Conservation (phyloP, 2,329 filamentous ascomycete species). For the Microcyclosporella mali region DNA sequence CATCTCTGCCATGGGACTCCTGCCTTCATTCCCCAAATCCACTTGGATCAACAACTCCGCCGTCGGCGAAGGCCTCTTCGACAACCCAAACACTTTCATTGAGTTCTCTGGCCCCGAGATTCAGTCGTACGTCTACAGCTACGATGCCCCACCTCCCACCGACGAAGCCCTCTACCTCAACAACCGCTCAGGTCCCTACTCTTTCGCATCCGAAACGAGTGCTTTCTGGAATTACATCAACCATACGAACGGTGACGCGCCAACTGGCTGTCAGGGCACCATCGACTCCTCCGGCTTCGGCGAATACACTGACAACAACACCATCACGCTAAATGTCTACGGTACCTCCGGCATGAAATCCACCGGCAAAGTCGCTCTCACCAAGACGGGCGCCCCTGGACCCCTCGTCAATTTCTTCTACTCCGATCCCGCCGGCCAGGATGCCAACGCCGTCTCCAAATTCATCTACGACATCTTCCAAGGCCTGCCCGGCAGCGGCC, state of each 20-base stretch:
- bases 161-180: conserved; percentile 46
- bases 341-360: conserved; percentile 51
- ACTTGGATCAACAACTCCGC: conserved; percentile 47
- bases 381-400: conserved; percentile 52
- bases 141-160: conserved; percentile 37
- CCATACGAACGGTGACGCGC: conserved; percentile 41
- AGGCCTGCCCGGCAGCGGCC: conserved; percentile 36
- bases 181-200: conserved; percentile 46
- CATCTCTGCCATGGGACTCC: conserved; percentile 34
- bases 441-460: conserved; percentile 44
- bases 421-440: conserved; percentile 36
- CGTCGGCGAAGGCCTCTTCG: conserved; percentile 48
- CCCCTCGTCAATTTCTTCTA: conserved; percentile 48
- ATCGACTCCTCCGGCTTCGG: conserved; percentile 45
- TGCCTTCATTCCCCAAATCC: conserved; percentile 28
- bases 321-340: conserved; percentile 53
- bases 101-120: conserved; percentile 49
- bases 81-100: conserved; percentile 42
- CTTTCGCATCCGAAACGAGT: conserved; percentile 49
- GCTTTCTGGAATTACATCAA: conserved; percentile 51
- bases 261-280: conserved; percentile 48
- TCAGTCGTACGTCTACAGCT: conserved; percentile 45
- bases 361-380: conserved; percentile 47
- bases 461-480: conserved; percentile 50
- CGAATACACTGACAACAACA: conserved; percentile 46